phyloP scores from a whole-genome alignment of 768 basidiomycete species.

The Hericium rajendrae region DNA sequence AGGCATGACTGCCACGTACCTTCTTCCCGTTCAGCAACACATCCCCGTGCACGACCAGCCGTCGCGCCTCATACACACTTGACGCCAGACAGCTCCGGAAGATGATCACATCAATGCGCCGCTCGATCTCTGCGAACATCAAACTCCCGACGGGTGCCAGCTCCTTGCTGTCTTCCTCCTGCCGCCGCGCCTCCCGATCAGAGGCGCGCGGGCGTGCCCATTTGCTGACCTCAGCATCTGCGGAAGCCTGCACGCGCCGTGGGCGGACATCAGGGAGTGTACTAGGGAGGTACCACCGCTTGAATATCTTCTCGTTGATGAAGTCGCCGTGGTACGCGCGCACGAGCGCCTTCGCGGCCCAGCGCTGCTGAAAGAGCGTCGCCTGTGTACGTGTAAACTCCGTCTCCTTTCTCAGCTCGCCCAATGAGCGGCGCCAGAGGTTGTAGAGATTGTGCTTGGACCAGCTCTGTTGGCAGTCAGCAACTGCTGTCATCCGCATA shows the following conservation, averaged over 20 bases:
- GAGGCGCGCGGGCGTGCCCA: conserved; percentile 45
- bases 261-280: conserved; percentile 81
- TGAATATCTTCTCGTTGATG: conserved; percentile 88
- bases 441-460: conserved; percentile 81
- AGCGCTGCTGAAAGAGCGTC: conserved; percentile 86
- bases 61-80: conserved; percentile 84
- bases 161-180: conserved; percentile 43
- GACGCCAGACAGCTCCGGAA: conserved; percentile 84
- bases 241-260: conserved; percentile 29
- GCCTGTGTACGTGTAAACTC: conserved; percentile 45
- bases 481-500: not conserved
- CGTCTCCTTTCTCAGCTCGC: conserved; percentile 36
- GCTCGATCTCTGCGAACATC: conserved; percentile 93
- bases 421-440: conserved; percentile 68
- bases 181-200: conserved; percentile 31
- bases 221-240: conserved; percentile 41
- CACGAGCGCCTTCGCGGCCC: conserved; percentile 76
- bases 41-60: conserved; percentile 77
- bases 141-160: conserved; percentile 89
- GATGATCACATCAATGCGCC: conserved; percentile 85
- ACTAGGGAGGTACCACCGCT: conserved; percentile 87
- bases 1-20: conserved; percentile 32
- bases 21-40: conserved; percentile 85
- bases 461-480: conserved; percentile 62
- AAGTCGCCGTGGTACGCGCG: conserved; percentile 95